Base-by-base conservation (phyloP, 495 filamentous ascomycete species). In the Penicillium simplicissimum region DNA sequence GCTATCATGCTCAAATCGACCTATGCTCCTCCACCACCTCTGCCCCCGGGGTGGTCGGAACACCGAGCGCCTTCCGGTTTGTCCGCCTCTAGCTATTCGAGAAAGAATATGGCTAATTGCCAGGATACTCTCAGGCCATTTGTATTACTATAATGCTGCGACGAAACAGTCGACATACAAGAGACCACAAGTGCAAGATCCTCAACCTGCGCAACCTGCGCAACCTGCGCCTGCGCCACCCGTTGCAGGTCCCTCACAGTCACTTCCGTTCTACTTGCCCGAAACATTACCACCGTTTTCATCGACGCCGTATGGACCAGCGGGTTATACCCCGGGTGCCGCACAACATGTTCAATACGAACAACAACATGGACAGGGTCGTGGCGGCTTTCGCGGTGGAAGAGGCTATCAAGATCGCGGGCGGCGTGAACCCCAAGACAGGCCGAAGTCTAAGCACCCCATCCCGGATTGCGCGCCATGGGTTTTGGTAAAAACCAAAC, bases 121-220 rank as follows among this genome's bases (percentile, higher is more conserved):
- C 21, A 52, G n/a, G 51, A 11, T 48, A 58, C 35, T 23, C 34
- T 35, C 19, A 90, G 88, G 93, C 7, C 92, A 96, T 69, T 80
- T 84, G 14, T 97, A 96, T 75, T 97, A 93, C 71, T 95, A 96
- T 77, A 90, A 96, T 76, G 78, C 86, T n/a, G 74, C 81, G 34
- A 97, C 92, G 0, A 93, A 96, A 68, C 79, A 90, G 70, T 97
- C 94, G 1, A 96, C 93, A 40, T 97, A 96, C 70, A 88, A 82
- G 19, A 84, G 90, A 49, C 93, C 92, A 7, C 71, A 73, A 58
- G 67, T 73, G 15, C 48, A 75, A 34, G 60, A 69, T 38, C 58
- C 71, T 25, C 67, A 77, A 37, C 67, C 76, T 25, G 63, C 67
- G 17, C 58, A 75, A 36, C 28, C 72, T 15, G 52, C 52, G 31